Evolutionary conservation across 2,329 filamentous ascomycete genomes (phyloP), one percentile per base, ranked within the genome.

Genomic region (Massarina eburnea): DNA sequence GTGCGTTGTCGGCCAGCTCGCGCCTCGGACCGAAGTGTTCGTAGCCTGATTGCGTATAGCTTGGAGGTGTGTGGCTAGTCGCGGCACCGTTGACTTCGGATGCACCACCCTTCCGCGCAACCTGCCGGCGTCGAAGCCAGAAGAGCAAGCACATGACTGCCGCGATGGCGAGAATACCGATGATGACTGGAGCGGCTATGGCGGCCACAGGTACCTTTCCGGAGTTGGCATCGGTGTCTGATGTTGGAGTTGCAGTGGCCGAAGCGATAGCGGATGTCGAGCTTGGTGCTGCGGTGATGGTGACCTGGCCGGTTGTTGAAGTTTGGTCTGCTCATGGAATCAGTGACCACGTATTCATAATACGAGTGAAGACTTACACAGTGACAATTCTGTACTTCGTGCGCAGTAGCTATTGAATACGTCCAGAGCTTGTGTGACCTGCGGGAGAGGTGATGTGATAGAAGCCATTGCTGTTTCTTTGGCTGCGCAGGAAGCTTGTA

Each of bases 341-440:
- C 26, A 39, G 24, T 10, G 19, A 26, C 9, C 15, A 27, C 10
- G 19, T 15, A 10, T 12, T 18, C 3, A 8, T 7, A 15, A 35
- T 10, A 15, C 32, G 32, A 21, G 8, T 20, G 12, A 17, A 30
- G 7, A 48, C 49, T 30, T 39, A 52, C 49, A 52, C 27, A 37
- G 35, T 5, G 45, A 21, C 32, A 52, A 34, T 32, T 52, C 49
- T 5, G 52, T 55, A 7, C 34, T 52, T 20, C 39, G 44, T 14
- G 39, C 26, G 27, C 52, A 55, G 26, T 55, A 55, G 33, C 43
- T 48, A 29, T 52, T 26, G 29, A 52, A 55, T 2, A 42, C 39
- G 20, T 52, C 46, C 4, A 55, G 22, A 15, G 48, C 51, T 17
- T 34, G 39, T 7, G 14, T 24, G 7, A 52, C 43, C 22, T 46